A percentile compares a stretch with the other conserved stretches of the same genome.
These are phyloP conservation scores for Aspergillus vadensis DNA, from an alignment of 2,329 filamentous ascomycete genomes.

Conservation along the genomic window DNA sequence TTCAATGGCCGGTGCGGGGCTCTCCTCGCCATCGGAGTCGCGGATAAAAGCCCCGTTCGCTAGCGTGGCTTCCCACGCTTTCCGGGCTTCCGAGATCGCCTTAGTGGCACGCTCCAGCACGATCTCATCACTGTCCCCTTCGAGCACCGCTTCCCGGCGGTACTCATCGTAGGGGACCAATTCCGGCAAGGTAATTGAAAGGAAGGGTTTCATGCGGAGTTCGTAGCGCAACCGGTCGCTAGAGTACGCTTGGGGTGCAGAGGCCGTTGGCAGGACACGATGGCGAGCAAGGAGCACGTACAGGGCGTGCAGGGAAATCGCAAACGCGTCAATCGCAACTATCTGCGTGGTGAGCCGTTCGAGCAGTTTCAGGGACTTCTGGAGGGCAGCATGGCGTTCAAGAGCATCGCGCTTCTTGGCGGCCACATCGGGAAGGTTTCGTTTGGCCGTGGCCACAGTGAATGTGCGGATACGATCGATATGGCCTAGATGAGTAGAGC, in stretches of 20 bases:
- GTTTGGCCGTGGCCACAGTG: slow-evolving; percentile 44
- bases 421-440: slow-evolving; percentile 21
- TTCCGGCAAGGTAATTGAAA: slow-evolving; percentile 66
- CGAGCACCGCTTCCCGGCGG: slow-evolving; percentile 43
- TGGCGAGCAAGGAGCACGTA: slow-evolving; percentile 68
- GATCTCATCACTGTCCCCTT: slow-evolving; percentile 45
- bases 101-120: slow-evolving; percentile 45
- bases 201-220: slow-evolving; percentile 83
- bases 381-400: slow-evolving; percentile 39
- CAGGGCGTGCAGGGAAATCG: slow-evolving; percentile 57
- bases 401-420: slow-evolving; percentile 19
- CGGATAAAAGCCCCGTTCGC: slow-evolving; percentile 40
- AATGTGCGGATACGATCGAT: slow-evolving; percentile 73
- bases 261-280: slow-evolving; percentile 52
- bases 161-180: slow-evolving; percentile 68
- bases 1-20: slow-evolving; percentile 54
- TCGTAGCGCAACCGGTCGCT: slow-evolving; percentile 72
- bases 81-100: slow-evolving; percentile 44
- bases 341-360: slow-evolving; percentile 66
- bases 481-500: slow-evolving; percentile 68
- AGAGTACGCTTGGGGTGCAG: slow-evolving; percentile 61
- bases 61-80: slow-evolving; percentile 46
- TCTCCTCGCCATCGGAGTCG: slow-evolving; percentile 12
- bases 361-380: slow-evolving; percentile 53
- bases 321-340: slow-evolving; percentile 60